phyloP scores from a whole-genome alignment of 1,139 yeast species.

The Debaryomyces sp. region DNA sequence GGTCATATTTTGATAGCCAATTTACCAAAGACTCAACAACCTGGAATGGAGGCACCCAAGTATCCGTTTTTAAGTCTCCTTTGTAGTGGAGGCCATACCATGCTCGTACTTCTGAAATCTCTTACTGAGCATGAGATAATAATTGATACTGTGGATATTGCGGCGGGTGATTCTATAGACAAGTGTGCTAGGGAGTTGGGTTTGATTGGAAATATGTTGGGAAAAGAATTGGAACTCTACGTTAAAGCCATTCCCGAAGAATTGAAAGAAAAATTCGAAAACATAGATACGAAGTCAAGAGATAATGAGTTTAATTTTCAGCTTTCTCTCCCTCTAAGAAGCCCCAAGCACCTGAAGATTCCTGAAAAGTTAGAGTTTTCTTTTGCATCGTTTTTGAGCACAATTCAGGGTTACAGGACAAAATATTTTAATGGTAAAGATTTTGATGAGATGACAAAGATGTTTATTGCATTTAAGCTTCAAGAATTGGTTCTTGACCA shows the following conservation, averaged over 20 bases:
- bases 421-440: constrained; percentile 11
- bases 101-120: constrained; percentile 70
- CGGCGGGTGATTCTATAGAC: constrained; percentile 92
- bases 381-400: constrained; percentile 76
- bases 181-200: constrained; percentile 91
- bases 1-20: constrained; percentile 84
- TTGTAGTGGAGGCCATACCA: constrained; percentile 95
- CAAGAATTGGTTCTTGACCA: constrained; percentile 76
- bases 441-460: constrained; percentile 25
- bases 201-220: constrained; percentile 78
- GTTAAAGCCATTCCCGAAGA: constrained; percentile 36
- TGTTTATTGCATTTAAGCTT: constrained; percentile 58
- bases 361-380: constrained; percentile 56
- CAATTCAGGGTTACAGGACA: constrained; percentile 39
- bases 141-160: constrained; percentile 80
- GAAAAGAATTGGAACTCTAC: constrained; percentile 73
- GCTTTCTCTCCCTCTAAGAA: constrained; percentile 34
- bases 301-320: constrained; percentile 33
- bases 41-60: constrained; percentile 45
- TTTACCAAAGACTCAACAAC: constrained; percentile 37
- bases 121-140: constrained; percentile 69
- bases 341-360: constrained; percentile 31
- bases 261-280: constrained; percentile 21
- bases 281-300: constrained; percentile 23
- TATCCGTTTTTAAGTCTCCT: constrained; percentile 82